These are phyloP conservation scores for Pleurotus pulmonarius DNA, from an alignment of 768 basidiomycete genomes.

Conservation along the genomic window DNA sequence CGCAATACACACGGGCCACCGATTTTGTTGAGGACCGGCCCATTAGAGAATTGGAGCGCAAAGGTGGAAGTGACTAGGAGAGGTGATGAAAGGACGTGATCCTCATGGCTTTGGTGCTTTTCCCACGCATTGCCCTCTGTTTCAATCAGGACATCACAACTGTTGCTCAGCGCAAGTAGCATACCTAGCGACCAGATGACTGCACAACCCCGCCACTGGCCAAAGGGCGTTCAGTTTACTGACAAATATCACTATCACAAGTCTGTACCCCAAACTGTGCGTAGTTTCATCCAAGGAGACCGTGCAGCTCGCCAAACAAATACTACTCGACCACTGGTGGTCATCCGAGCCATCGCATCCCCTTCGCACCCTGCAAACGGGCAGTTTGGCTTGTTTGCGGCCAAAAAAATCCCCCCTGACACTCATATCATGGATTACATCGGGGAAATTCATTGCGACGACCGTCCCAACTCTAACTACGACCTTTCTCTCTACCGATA, in stretches of 20 bases:
- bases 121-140: conserved; percentile 5
- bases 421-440: conserved; percentile 77
- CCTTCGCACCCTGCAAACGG: conserved; percentile 71
- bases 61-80: conserved; percentile 11
- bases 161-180: neutral
- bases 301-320: conserved; percentile 10
- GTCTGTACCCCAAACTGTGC: conserved; percentile 46
- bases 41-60: conserved; percentile 38
- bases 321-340: conserved; percentile 30
- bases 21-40: conserved; percentile 72
- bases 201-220: conserved; percentile 26
- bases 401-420: conserved; percentile 61
- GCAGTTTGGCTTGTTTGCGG: conserved; percentile 79
- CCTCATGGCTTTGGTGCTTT: conserved; percentile 1
- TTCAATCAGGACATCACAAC: conserved; percentile 2
- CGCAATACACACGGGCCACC: conserved; percentile 81
- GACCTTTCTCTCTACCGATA: conserved; percentile 77
- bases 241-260: conserved; percentile 48
- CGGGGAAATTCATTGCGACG: conserved; percentile 79
- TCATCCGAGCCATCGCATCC: conserved; percentile 54
- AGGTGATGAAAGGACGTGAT: conserved; percentile 8
- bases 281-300: conserved; percentile 31
- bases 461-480: conserved; percentile 74
- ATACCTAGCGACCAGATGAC: neutral
- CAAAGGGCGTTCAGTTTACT: conserved; percentile 53